Percentiles rank a stretch among this genome's conserved stretches.
Conservation (phyloP, 495 filamentous ascomycete genomes). For the Penicillium coffeae region DNA sequence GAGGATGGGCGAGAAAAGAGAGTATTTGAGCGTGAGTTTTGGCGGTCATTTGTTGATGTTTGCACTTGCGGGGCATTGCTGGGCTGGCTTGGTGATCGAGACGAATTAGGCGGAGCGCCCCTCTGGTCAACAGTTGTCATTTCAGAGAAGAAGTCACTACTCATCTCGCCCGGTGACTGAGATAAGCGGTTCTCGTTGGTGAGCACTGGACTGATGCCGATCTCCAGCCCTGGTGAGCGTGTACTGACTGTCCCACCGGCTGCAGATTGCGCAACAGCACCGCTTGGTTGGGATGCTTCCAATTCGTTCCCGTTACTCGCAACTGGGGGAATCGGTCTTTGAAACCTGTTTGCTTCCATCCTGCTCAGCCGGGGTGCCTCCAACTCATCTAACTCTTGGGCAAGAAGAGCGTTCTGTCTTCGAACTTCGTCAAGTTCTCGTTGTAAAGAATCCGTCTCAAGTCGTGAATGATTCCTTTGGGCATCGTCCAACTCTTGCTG, state of each 20-base stretch:
- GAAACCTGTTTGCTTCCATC: background rate
- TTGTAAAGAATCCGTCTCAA: background rate
- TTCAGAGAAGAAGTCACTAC: constrained; percentile 28
- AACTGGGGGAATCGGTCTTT: background rate
- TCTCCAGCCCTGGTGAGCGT: constrained; percentile 10
- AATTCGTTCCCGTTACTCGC: background rate
- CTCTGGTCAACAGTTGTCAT: constrained; percentile 26
- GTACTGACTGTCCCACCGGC: constrained; percentile 1
- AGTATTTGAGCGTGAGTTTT: constrained; percentile 39
- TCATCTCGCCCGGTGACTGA: constrained; percentile 39
- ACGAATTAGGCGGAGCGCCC: constrained; percentile 16
- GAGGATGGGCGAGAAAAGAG: constrained; percentile 41
- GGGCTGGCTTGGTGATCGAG: constrained; percentile 11
- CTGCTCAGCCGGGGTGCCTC: background rate
- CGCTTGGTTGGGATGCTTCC: background rate
- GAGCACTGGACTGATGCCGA: constrained; percentile 27
- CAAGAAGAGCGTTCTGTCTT: background rate
- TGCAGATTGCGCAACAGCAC: background rate
- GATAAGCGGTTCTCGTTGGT: constrained; percentile 36
- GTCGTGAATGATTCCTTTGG: constrained; percentile 1
- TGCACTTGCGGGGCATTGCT: constrained; percentile 13
- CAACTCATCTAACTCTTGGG: background rate
- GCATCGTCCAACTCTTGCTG: constrained; percentile 29
- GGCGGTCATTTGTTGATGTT: constrained; percentile 14
- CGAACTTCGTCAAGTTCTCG: background rate